Evolutionary conservation across 192 early-diverging fungal genomes (phyloP), one percentile per base, ranked within the genome.

Genomic region (Gonapodya sp.): DNA sequence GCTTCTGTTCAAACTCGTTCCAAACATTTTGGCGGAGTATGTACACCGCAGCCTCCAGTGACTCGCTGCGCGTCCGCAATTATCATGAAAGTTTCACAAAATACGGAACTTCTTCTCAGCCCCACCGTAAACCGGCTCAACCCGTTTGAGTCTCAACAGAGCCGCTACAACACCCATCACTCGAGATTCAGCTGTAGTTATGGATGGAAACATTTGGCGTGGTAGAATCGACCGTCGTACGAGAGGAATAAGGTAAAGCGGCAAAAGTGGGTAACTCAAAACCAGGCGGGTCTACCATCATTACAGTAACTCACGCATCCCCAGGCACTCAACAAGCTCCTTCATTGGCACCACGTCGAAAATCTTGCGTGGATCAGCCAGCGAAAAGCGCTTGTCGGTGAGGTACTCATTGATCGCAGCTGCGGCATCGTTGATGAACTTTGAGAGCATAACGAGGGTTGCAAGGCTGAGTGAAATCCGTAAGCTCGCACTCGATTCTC

Each of bases 361-460:
- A 24, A 64, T 64, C 46, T 64, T 64, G 46, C 46, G 46, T 24
- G 46, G 46, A 64, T 64, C 46, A 24, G 46, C 46, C 46, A 64
- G 46, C 46, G 46, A 64, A 64, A 64, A 64, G 46, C 46, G 46
- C 46, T 64, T 64, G 46, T 64, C 46, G 46, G 46, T 64, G 46
- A 64, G 46, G 46, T 64, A 24, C 46, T 64, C 46, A 24, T 64
- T 64, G 46, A 64, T 64, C 46, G 46, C 46, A 8, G 8, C 8
- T 24, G 46, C 46, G 46, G 46, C 46, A 24, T 64, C 46, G 46
- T 64, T 64, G 8, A 64, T 24, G 46, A 24, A 16, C 46, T 64
- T 8, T 24, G 46, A 64, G 46, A 64, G 46, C 24, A 24, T 8
- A 16, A 24, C 8, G 8, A 24, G 46, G 8, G 46, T 64, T 64